Evolutionary conservation across 257 asterid species (phyloP).

Genomic region (Ocimum tenuiflorum): DNA sequence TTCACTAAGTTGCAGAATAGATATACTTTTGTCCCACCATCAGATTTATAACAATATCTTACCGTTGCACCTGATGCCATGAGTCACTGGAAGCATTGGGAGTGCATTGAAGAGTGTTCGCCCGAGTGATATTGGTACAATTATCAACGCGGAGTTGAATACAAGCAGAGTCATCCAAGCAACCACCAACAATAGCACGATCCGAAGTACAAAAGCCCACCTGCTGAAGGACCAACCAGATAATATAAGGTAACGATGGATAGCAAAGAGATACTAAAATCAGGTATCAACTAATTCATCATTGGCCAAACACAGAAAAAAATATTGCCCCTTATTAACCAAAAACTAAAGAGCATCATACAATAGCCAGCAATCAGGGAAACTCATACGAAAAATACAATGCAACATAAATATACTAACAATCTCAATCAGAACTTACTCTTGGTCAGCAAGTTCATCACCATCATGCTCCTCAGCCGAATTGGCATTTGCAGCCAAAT

Average conservation of each 20-base stretch:
- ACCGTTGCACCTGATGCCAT: constrained; percentile 97
- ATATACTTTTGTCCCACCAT: neutral
- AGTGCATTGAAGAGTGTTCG: constrained; percentile 68
- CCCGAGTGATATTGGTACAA: constrained; percentile 87
- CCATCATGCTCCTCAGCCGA: constrained; percentile 43
- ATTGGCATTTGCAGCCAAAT: constrained; percentile 35
- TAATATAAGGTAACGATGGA: constrained; percentile 24
- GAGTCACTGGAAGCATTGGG: constrained; percentile 87
- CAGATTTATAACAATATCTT: constrained; percentile 16
- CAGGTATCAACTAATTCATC: neutral
- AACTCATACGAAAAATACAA: neutral
- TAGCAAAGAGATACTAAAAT: neutral
- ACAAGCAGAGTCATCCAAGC: constrained; percentile 96
- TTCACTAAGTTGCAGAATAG: neutral
- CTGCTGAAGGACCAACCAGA: constrained; percentile 50
- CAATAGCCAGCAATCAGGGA: neutral
- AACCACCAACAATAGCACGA: constrained; percentile 66
- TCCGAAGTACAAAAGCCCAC: constrained; percentile 85
- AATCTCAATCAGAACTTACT: constrained; percentile 48
- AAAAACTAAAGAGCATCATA: neutral
- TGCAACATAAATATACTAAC: neutral
- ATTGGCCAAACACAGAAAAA: neutral
- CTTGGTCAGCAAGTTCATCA: constrained; percentile 64
- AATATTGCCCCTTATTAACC: neutral
- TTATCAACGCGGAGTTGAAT: constrained; percentile 73